Evolutionary conservation across 1,284 basidiomycete genomes (phyloP).

Genomic region (Rhodotorula sp.): DNA sequence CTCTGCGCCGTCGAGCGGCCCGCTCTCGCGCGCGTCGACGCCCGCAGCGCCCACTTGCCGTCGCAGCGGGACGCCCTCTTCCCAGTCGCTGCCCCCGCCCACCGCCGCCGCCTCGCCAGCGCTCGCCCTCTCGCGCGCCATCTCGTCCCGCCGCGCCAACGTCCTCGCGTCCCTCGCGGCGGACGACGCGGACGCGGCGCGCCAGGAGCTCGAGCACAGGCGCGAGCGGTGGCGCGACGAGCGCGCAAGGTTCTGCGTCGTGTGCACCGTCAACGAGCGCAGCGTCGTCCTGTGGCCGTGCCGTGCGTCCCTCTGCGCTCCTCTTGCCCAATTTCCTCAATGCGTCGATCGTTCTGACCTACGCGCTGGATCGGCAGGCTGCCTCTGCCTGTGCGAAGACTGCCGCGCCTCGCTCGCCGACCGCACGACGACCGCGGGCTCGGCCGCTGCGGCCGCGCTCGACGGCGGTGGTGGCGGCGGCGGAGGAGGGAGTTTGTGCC

Average conservation of each 20-base stretch:
- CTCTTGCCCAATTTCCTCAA: background rate
- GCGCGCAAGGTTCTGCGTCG: constrained; percentile 29
- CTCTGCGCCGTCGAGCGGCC: too few relatives aligned
- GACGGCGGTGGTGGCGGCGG: background rate
- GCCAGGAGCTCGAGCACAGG: constrained; percentile 5
- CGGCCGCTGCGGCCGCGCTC: background rate
- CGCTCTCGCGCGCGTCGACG: too few relatives aligned
- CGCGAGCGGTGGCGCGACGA: constrained; percentile 22
- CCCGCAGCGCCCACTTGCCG: too few relatives aligned
- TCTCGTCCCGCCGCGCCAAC: background rate
- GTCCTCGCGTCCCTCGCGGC: background rate
- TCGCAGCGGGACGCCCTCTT: background rate
- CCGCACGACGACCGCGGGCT: constrained; percentile 9
- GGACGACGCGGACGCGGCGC: background rate
- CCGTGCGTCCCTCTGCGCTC: constrained; percentile 16
- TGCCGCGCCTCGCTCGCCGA: constrained; percentile 31
- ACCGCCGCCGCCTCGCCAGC: background rate
- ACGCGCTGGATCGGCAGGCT: constrained; percentile 17
- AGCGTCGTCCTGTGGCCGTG: constrained; percentile 37
- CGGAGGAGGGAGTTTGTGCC: constrained; percentile 18
- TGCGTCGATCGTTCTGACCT: background rate
- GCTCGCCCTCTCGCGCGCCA: constrained; percentile 7
- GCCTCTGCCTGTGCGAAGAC: constrained; percentile 33
- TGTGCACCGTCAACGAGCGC: constrained; percentile 37
- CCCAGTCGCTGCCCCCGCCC: background rate